Evolutionary conservation across 495 filamentous ascomycete genomes (phyloP).

Genomic region (Aspergillus incahuasiensis): DNA sequence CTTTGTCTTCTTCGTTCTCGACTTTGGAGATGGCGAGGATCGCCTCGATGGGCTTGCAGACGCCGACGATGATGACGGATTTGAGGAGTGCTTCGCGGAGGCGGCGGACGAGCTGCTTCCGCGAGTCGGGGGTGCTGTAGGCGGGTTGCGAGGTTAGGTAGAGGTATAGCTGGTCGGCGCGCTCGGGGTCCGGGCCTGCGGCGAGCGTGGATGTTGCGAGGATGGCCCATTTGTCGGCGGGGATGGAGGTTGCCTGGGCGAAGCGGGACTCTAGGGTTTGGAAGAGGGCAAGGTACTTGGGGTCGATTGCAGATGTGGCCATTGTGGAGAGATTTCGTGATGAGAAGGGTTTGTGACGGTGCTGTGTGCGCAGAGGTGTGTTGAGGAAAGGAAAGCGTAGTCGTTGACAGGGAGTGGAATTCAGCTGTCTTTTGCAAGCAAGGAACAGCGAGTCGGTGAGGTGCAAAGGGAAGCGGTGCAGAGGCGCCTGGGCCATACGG

Average conservation of each 20-base stretch:
- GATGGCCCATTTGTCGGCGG: conserved; percentile 54
- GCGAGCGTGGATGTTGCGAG: conserved; percentile 43
- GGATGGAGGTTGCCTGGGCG: conserved; percentile 40
- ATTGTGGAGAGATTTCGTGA: conserved; percentile 16
- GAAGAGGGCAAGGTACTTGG: conserved; percentile 42
- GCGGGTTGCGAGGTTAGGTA: conserved; percentile 41
- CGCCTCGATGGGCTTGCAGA: conserved; percentile 50
- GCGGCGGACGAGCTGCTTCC: conserved; percentile 45
- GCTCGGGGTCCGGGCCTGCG: conserved; percentile 43
- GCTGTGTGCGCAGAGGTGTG: background rate
- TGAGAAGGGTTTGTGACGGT: background rate
- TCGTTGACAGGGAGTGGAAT: background rate
- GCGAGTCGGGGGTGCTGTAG: conserved; percentile 30
- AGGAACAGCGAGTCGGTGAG: background rate
- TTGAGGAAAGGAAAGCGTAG: background rate
- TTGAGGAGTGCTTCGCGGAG: conserved; percentile 52
- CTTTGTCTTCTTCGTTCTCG: conserved; percentile 48
- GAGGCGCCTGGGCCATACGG: conserved; percentile 1
- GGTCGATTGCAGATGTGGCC: conserved; percentile 21
- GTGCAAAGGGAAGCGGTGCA: background rate
- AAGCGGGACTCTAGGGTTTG: conserved; percentile 48
- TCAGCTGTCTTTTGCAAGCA: background rate
- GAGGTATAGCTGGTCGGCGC: conserved; percentile 45
- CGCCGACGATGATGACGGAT: conserved; percentile 45
- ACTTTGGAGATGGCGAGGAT: conserved; percentile 44